phyloP scores from a whole-genome alignment of 257 asterid species.

The Fraxinus cuspidata region DNA sequence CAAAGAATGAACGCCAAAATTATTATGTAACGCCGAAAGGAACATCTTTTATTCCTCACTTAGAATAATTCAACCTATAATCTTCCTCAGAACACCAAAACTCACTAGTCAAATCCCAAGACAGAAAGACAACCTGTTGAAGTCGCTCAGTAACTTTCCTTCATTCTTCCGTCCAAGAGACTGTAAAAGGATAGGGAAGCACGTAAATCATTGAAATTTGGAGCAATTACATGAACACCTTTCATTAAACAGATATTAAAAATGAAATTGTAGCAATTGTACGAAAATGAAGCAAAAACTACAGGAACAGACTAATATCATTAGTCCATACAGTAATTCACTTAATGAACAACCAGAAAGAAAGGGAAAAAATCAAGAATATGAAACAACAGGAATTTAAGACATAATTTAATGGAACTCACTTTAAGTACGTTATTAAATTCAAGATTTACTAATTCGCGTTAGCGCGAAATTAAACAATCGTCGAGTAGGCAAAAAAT shows the following conservation, averaged over 20 bases:
- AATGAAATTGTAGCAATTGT: neutral
- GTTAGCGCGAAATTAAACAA: conserved; percentile 1
- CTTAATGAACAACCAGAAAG: neutral
- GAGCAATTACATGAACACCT: neutral
- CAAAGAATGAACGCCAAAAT: conserved; percentile 20
- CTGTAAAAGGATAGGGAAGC: neutral
- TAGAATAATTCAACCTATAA: conserved; percentile 8
- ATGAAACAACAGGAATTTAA: neutral
- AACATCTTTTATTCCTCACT: conserved; percentile 34
- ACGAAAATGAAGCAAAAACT: neutral
- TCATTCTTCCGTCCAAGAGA: neutral
- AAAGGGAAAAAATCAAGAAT: neutral
- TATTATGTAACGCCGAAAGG: conserved; percentile 33
- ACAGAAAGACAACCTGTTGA: neutral
- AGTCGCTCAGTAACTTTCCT: neutral
- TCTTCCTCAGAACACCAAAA: neutral
- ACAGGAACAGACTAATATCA: neutral
- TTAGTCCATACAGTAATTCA: too few species aligned
- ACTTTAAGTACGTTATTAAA: neutral
- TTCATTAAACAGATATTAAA: neutral
- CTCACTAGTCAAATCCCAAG: neutral
- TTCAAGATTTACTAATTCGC: conserved; percentile 9
- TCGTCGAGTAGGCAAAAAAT: conserved; percentile 27
- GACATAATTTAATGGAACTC: neutral
- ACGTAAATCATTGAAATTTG: neutral